Evolutionary conservation across 1,139 yeast species (phyloP).

Genomic region (Yamadazyma siamensis): DNA sequence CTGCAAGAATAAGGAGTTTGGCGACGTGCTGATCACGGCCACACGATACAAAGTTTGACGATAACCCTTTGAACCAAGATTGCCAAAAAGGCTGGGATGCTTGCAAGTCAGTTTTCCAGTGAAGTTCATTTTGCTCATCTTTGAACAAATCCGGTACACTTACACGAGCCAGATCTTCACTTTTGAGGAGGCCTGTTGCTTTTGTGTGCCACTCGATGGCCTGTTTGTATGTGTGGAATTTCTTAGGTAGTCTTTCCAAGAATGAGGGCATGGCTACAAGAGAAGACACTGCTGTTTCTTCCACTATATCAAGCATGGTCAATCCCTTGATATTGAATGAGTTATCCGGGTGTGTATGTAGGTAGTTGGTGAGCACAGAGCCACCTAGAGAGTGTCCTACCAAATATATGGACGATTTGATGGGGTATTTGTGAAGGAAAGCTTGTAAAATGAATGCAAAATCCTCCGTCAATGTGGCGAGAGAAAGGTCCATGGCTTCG

Average conservation of each 20-base stretch:
- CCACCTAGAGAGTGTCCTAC: constrained; percentile 96
- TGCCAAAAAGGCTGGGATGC: constrained; percentile 70
- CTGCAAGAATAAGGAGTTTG: constrained; percentile 77
- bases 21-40: constrained; percentile 38
- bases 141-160: constrained; percentile 69
- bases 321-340: constrained; percentile 52
- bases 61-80: constrained; percentile 76
- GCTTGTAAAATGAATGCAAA: constrained; percentile 43
- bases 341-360: constrained; percentile 12
- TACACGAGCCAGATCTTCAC: constrained; percentile 60
- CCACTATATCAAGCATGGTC: constrained; percentile 85
- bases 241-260: constrained; percentile 56
- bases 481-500: constrained; percentile 34
- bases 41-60: constrained; percentile 52
- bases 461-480: constrained; percentile 57
- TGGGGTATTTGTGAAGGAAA: constrained; percentile 23
- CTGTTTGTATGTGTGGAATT: constrained; percentile 46
- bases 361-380: constrained; percentile 61
- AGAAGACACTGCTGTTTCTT: constrained; percentile 81
- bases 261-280: constrained; percentile 64
- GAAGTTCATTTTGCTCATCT: constrained; percentile 15
- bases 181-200: constrained; percentile 45
- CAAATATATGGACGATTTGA: constrained; percentile 34
- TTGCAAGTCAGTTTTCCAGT: constrained; percentile 65
- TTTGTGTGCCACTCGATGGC: constrained; percentile 86